Evolutionary conservation across 2,329 filamentous ascomycete genomes (phyloP), one percentile per base, ranked within the genome.

Genomic region (Exophiala sp.): DNA sequence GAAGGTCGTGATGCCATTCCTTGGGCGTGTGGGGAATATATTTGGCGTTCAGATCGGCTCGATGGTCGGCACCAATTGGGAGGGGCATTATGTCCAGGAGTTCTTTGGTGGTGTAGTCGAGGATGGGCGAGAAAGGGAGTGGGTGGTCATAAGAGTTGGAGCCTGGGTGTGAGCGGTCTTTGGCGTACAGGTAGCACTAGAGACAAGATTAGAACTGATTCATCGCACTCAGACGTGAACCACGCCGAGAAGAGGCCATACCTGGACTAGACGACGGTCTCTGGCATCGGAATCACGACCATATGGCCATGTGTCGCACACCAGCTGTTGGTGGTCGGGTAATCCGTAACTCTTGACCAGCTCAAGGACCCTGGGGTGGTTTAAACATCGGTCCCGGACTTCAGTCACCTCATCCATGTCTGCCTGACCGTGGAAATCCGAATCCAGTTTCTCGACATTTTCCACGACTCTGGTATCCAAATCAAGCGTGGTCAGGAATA

Each of bases 91-190:
- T 43, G 9, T 22, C 13, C 3, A 43, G n/a, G 23, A 43, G 16
- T 27, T 43, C 41, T n/a, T 43, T 29, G 14, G 41, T 43, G 41
- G 14, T 18, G 13, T 13, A n/a, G 24, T 43, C 29, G 16, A 43
- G 10, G 16, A 43, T 22, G 2, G 41, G 41, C 23, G 24, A 30
- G 19, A 43, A 29, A 24, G 24, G 41, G 14, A 43, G 24, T 30
- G 41, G 29, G 22, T 43, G 19, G 23, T 30, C 14, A 14, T 35
- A 21, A 23, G 16, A 10, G 14, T 34, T 45, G 29, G 24, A n/a
- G 27, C 5, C 27, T 4, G 14, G 19, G 19, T 29, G 39, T 7
- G 22, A 13, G 11, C 24, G 11, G 40, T 29, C 23, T 14, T 18
- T 34, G 11, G 14, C 23, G 21, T 13, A 41, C 18, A 41, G 9